Evolutionary conservation across 805 yeast species (phyloP).

Genomic region (Yarrowia alimentaria): DNA sequence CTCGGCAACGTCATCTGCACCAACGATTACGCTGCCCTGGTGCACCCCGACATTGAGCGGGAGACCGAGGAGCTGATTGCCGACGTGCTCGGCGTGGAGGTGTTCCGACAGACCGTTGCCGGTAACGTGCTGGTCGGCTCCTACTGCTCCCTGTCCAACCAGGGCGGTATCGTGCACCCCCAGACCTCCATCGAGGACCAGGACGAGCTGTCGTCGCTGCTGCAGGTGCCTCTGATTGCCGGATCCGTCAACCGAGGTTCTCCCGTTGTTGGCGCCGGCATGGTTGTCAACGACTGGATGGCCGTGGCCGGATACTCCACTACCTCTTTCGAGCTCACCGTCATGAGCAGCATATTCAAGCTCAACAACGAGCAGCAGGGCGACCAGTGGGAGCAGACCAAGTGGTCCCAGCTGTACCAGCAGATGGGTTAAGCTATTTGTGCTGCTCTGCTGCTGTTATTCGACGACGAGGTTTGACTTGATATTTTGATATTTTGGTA

Average conservation of each 20-base stretch:
- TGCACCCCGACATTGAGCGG: constrained; percentile 98
- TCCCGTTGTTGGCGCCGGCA: constrained; percentile 96
- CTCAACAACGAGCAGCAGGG: constrained; percentile 40
- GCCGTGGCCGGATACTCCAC: constrained; percentile 97
- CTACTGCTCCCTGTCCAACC: constrained; percentile 90
- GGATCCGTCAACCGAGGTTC: constrained; percentile 99
- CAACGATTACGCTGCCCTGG: constrained; percentile 97
- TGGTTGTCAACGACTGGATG: constrained; percentile 97
- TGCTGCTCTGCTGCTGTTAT: too few relatives aligned
- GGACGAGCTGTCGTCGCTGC: constrained; percentile 91
- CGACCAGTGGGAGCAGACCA: constrained; percentile 27
- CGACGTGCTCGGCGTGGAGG: constrained; percentile 97
- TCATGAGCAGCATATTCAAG: constrained; percentile 87
- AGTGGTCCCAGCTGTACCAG: constrained; percentile 27
- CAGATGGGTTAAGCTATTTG: constrained; percentile 26
- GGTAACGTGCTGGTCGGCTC: constrained; percentile 97
- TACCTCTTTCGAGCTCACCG: constrained; percentile 97
- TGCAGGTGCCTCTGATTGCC: constrained; percentile 97
- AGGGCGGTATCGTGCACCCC: constrained; percentile 98
- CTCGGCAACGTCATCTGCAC: constrained; percentile 97
- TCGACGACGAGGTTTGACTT: too few relatives aligned
- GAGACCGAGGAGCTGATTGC: constrained; percentile 98
- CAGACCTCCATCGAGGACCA: constrained; percentile 97
- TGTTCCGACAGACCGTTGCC: constrained; percentile 97
- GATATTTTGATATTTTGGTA: too few relatives aligned